phyloP scores from a whole-genome alignment of 169 alveolate genomes.

The Babesia bovis region DNA sequence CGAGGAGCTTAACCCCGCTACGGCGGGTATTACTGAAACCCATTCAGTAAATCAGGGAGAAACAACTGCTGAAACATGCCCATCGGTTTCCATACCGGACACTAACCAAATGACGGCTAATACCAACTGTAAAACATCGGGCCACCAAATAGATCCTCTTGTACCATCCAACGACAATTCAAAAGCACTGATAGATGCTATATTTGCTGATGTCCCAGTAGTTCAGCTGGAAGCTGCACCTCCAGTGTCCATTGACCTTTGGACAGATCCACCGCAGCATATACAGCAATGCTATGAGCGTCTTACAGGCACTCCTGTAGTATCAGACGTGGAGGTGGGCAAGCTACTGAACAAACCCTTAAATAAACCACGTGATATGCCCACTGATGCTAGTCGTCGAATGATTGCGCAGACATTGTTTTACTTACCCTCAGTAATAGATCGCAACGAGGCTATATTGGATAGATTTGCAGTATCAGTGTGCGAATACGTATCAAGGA shows the following conservation, averaged over 20 bases:
- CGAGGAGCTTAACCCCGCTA: background rate
- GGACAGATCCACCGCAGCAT: constrained; percentile 63
- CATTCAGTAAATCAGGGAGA: background rate
- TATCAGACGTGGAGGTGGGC: constrained; percentile 48
- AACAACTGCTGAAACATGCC: background rate
- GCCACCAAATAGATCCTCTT: background rate
- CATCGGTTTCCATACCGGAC: background rate
- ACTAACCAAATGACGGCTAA: background rate
- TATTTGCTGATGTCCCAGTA: constrained; percentile 41
- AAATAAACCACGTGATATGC: constrained; percentile 19
- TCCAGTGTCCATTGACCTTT: background rate
- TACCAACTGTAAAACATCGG: background rate
- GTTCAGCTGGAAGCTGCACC: background rate
- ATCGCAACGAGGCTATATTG: constrained; percentile 38
- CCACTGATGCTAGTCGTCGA: background rate
- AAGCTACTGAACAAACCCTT: constrained; percentile 14
- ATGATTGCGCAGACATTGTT: constrained; percentile 45
- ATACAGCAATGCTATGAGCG: constrained; percentile 65
- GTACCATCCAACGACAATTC: background rate
- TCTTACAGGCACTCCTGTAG: constrained; percentile 37
- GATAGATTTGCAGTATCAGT: constrained; percentile 46
- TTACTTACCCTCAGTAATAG: constrained; percentile 36
- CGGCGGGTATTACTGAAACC: background rate
- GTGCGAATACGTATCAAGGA: constrained; percentile 15
- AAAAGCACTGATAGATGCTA: background rate